Evolutionary conservation across 2,329 filamentous ascomycete genomes (phyloP).

Genomic region (Ilyonectria destructans): DNA sequence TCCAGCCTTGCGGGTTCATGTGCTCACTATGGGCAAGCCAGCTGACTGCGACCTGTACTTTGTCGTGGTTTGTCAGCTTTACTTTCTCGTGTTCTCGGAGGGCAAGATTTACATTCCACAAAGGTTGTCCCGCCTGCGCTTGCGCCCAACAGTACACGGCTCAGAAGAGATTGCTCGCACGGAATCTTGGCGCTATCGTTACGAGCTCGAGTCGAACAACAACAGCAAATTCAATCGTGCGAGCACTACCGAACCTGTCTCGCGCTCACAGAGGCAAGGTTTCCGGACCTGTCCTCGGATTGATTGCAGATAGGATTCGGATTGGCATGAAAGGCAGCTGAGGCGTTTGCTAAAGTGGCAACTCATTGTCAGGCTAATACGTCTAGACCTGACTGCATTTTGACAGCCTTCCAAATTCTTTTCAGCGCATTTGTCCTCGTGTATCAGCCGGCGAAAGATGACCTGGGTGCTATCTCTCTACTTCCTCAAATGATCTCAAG

Average conservation of each 20-base stretch:
- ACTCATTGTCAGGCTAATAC: background rate
- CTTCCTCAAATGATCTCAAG: background rate
- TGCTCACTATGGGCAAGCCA: background rate
- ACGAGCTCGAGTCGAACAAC: conserved; percentile 2
- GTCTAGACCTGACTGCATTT: background rate
- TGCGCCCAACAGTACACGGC: too few species aligned
- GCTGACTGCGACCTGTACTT: background rate
- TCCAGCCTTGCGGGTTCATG: background rate
- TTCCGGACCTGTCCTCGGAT: background rate
- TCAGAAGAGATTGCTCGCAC: conserved; percentile 10
- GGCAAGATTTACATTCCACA: conserved; percentile 7
- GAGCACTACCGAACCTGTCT: conserved; percentile 5
- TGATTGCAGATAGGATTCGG: conserved; percentile 7
- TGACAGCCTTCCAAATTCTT: background rate
- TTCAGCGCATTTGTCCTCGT: background rate
- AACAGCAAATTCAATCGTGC: background rate
- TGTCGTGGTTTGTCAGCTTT: background rate
- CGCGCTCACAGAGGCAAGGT: background rate
- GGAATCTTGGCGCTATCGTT: conserved; percentile 3
- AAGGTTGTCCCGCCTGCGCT: conserved; percentile 3
- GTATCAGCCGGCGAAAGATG: conserved; percentile 2
- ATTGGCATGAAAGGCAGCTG: conserved; percentile 11
- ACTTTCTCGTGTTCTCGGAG: conserved; percentile 13
- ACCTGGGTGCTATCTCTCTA: background rate
- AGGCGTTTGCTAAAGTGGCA: conserved; percentile 7